Percentiles rank a stretch among this genome's conserved stretches.
Evolutionary conservation across 805 yeast genomes (phyloP).

Genomic region (Zygoascus ofunaensis): DNA sequence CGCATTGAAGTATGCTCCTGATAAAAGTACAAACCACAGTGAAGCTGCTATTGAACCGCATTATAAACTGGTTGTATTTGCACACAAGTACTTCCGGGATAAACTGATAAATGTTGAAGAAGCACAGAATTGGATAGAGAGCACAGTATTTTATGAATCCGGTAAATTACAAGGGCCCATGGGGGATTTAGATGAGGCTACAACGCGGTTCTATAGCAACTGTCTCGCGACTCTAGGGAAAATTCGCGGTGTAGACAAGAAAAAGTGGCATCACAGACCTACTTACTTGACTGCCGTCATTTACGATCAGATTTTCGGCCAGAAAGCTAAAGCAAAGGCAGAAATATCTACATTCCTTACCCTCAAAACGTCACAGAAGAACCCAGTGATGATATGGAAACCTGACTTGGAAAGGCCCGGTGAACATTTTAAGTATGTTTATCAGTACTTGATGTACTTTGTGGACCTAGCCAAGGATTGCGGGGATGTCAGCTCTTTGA

Average conservation of each 20-base stretch:
- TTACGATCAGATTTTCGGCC: conserved; percentile 43
- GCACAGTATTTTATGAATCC: conserved; percentile 28
- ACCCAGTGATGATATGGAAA: conserved; percentile 82
- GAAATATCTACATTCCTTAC: conserved; percentile 59
- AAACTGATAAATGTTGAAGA: conserved; percentile 29
- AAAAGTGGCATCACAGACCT: conserved; percentile 89
- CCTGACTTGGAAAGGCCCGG: conserved; percentile 91
- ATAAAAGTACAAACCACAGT: conserved; percentile 22
- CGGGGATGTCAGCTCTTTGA: conserved; percentile 50
- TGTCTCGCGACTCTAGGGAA: conserved; percentile 41
- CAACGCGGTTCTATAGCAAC: conserved; percentile 29
- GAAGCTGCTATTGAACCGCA: conserved; percentile 73
- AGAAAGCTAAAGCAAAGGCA: conserved; percentile 45
- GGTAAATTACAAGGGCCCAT: background rate
- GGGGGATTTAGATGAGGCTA: background rate
- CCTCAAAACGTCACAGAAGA: conserved; percentile 55
- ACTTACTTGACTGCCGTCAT: conserved; percentile 61
- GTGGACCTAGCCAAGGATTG: conserved; percentile 45
- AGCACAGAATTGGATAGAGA: conserved; percentile 35
- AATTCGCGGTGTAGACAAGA: conserved; percentile 55
- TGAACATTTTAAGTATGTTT: conserved; percentile 73
- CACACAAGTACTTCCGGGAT: conserved; percentile 45
- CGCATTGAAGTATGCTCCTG: conserved; percentile 18
- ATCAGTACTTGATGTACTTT: conserved; percentile 57
- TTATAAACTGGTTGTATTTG: conserved; percentile 48